Conservation (phyloP, 2,329 filamentous ascomycete species). For the Xylaria hypoxylon region DNA sequence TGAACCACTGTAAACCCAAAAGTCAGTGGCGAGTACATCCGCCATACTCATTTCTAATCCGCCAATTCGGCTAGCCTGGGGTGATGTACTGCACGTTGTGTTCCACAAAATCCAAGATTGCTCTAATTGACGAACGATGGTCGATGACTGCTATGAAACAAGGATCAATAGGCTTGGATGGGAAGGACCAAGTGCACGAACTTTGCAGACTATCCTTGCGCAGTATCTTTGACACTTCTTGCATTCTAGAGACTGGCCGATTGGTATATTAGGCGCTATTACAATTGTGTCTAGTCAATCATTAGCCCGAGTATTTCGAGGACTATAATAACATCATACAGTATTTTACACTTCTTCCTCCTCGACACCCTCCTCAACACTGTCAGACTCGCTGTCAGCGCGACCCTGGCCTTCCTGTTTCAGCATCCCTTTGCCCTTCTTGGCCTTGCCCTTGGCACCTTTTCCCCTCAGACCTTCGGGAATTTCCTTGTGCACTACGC, state of each 20-base stretch:
- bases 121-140: too few species aligned
- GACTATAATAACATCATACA: constrained; percentile 21
- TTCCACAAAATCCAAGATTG: too few species aligned
- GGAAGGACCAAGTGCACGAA: neutral
- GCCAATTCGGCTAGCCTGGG: too few species aligned
- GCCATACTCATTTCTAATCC: neutral
- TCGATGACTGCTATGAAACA: too few species aligned
- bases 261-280: constrained; percentile 21
- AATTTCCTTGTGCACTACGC: constrained; percentile 57
- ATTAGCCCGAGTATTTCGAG: neutral
- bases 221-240: neutral
- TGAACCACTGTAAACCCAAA: neutral
- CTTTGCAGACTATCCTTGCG: neutral
- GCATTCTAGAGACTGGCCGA: constrained; percentile 9
- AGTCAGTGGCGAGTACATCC: neutral
- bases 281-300: constrained; percentile 4
- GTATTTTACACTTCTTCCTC: constrained; percentile 31
- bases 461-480: constrained; percentile 57
- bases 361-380: constrained; percentile 47
- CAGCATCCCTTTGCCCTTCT: constrained; percentile 54
- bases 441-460: constrained; percentile 56
- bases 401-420: constrained; percentile 47
- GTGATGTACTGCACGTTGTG: too few species aligned
- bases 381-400: constrained; percentile 50
- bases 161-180: neutral